Conservation (phyloP, 768 basidiomycete species). For the Boletus speciosus region DNA sequence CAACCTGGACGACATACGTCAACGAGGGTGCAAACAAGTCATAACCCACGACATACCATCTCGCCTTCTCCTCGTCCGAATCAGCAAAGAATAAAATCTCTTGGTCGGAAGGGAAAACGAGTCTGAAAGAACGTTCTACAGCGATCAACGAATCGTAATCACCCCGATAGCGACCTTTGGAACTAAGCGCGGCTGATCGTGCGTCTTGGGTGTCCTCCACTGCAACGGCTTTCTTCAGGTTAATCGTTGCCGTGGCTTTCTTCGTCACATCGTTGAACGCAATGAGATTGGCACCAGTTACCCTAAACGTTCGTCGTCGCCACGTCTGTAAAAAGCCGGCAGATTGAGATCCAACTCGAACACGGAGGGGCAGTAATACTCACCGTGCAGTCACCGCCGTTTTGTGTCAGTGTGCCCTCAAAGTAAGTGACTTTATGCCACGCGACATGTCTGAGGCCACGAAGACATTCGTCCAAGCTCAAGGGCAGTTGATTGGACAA, state of each 20-base stretch:
- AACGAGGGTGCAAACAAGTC: not conserved
- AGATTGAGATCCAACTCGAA: not conserved
- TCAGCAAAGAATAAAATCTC: slow-evolving; percentile 91
- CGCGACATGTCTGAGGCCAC: slow-evolving; percentile 82
- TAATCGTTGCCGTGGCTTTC: slow-evolving; percentile 85
- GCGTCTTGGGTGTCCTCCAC: slow-evolving; percentile 75
- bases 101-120: slow-evolving; percentile 73
- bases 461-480: slow-evolving; percentile 87
- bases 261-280: slow-evolving; percentile 94
- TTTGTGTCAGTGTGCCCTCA: slow-evolving; percentile 89
- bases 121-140: slow-evolving; percentile 80
- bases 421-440: slow-evolving; percentile 96
- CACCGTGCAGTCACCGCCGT: slow-evolving; percentile 89
- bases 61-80: slow-evolving; percentile 78
- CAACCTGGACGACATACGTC: slow-evolving; percentile 52
- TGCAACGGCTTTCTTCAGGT: slow-evolving; percentile 75
- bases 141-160: slow-evolving; percentile 64
- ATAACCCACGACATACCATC: slow-evolving; percentile 57
- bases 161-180: slow-evolving; percentile 43
- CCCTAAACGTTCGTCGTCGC: slow-evolving; percentile 77
- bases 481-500: slow-evolving; percentile 77
- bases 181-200: slow-evolving; percentile 44
- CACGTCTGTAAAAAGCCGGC: slow-evolving; percentile 50
- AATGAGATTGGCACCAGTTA: slow-evolving; percentile 82
- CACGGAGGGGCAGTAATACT: slow-evolving; percentile 27